These are phyloP conservation scores for Selaginella tamariscina DNA, from an alignment of 75 land plant species.

Conservation along the genomic window DNA sequence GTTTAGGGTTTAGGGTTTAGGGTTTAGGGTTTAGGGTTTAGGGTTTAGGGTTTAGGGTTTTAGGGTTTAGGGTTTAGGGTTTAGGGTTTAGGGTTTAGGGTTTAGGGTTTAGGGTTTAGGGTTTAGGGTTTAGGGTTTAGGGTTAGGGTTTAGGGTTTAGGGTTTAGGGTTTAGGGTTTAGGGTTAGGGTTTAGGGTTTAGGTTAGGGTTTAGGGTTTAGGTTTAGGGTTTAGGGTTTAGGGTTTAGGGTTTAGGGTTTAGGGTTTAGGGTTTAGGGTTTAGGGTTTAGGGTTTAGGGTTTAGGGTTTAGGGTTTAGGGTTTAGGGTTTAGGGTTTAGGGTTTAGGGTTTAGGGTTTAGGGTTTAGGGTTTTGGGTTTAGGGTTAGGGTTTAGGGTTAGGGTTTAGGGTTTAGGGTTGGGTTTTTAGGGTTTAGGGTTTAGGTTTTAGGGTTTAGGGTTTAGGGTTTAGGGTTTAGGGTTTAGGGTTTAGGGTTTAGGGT, in stretches of 20 bases:
- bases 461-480: too few species aligned
- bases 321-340: slow-evolving; percentile 33
- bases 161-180: slow-evolving; percentile 13
- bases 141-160: slow-evolving; percentile 26
- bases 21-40: too few species aligned
- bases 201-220: slow-evolving; percentile 15
- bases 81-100: slow-evolving; percentile 16
- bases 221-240: slow-evolving; percentile 10
- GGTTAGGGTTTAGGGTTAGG: too few species aligned
- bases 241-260: slow-evolving; percentile 16
- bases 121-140: slow-evolving; percentile 34
- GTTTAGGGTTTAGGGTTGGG: too few species aligned
- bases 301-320: slow-evolving; percentile 32
- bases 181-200: slow-evolving; percentile 17
- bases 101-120: slow-evolving; percentile 17
- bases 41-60: too few species aligned
- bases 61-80: too few species aligned
- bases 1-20: too few species aligned
- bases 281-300: slow-evolving; percentile 31
- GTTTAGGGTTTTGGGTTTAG: too few species aligned
- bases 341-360: slow-evolving; percentile 22
- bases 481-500: too few species aligned
- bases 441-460: too few species aligned
- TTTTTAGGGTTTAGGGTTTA: too few species aligned
- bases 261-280: slow-evolving; percentile 17